Evolutionary conservation across 345 rosid genomes (phyloP).

Genomic region (Rhizophora apiculata): DNA sequence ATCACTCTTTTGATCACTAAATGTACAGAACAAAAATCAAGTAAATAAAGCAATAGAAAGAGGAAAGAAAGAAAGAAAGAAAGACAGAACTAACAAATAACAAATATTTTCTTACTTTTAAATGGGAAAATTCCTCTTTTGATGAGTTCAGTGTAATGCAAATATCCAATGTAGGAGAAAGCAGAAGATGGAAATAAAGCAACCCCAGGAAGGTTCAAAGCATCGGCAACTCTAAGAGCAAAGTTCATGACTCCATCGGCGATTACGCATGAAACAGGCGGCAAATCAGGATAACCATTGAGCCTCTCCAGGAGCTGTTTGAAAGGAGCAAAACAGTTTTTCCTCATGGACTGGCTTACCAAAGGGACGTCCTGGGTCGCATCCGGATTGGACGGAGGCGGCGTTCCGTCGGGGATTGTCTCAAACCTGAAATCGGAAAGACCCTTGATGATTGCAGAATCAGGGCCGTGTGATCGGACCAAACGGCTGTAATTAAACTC

Average conservation of each 20-base stretch:
- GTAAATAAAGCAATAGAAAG: too few relatives aligned
- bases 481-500: constrained; percentile 35
- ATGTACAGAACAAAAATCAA: too few relatives aligned
- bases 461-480: constrained; percentile 24
- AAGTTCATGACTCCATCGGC: constrained; percentile 8
- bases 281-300: background rate
- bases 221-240: constrained; percentile 14
- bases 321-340: background rate
- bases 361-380: background rate
- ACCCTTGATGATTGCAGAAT: constrained; percentile 15
- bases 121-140: constrained; percentile 30
- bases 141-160: constrained; percentile 17
- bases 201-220: constrained; percentile 27
- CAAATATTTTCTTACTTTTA: constrained; percentile 10
- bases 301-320: background rate
- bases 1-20: too few relatives aligned
- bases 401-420: constrained; percentile 27
- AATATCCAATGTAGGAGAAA: constrained; percentile 22
- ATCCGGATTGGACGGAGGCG: background rate
- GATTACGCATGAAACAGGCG: background rate
- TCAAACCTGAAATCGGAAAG: constrained; percentile 33
- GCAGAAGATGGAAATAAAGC: constrained; percentile 26
- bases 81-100: too few relatives aligned
- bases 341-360: background rate
- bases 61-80: too few relatives aligned